Evolutionary conservation across 345 rosid species (phyloP).

Genomic region (Toxicodendron radicans): DNA sequence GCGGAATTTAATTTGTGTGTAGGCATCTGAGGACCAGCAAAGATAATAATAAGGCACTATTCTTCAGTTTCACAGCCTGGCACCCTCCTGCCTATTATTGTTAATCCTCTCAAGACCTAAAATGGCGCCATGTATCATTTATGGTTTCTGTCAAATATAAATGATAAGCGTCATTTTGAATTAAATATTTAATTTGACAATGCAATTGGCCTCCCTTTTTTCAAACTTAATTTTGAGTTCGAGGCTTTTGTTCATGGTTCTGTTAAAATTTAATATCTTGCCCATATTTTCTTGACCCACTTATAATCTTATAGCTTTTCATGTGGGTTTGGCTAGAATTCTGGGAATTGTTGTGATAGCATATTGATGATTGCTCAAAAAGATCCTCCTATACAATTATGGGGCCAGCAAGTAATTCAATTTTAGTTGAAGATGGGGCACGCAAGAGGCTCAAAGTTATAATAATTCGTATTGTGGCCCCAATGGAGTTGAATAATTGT

Average conservation of each 20-base stretch:
- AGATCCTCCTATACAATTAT: no score
- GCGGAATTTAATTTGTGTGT: not conserved
- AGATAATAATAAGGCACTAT: not conserved
- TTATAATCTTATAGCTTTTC: no score
- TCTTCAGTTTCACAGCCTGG: not conserved
- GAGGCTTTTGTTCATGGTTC: not conserved
- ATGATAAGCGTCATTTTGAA: no score
- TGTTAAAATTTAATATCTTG: no score
- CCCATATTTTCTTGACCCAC: no score
- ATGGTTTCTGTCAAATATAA: not conserved
- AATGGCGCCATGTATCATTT: not conserved
- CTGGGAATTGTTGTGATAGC: no score
- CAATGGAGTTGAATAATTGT: not conserved
- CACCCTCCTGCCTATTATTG: not conserved
- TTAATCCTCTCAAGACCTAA: not conserved
- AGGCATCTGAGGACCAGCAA: not conserved
- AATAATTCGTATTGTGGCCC: not conserved
- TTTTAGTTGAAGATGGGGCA: not conserved
- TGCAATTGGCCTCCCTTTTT: not conserved
- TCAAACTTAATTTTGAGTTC: not conserved
- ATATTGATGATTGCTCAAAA: no score
- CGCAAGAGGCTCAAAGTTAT: not conserved
- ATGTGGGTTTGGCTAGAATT: no score
- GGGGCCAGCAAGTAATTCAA: no score
- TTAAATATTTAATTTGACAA: no score